Conservation (phyloP, 2,329 filamentous ascomycete genomes). For the Colletotrichum eremochloae region DNA sequence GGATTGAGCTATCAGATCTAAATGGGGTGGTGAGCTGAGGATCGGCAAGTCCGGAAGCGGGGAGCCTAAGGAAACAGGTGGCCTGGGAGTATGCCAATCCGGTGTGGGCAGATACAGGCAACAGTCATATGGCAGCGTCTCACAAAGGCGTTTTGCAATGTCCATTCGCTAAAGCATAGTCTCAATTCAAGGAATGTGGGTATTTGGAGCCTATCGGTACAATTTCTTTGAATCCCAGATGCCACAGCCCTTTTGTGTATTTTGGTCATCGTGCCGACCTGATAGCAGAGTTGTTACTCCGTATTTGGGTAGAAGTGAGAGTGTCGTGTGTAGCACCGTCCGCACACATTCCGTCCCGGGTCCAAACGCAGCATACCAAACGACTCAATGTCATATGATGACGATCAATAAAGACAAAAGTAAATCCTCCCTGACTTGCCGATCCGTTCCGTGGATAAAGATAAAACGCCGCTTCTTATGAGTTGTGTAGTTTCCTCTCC, state of each 20-base stretch:
- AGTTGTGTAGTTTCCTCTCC: constrained; percentile 37
- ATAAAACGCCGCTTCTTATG: constrained; percentile 32
- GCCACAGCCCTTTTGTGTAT: not conserved
- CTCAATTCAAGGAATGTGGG: constrained; percentile 22
- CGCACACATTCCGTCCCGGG: not conserved
- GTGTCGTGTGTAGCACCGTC: not conserved
- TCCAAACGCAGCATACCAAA: not conserved
- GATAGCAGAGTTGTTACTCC: not conserved
- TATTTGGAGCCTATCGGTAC: constrained; percentile 4
- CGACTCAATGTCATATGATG: not conserved
- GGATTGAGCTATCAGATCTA: not conserved
- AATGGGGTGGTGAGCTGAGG: not conserved
- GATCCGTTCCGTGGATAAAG: not conserved
- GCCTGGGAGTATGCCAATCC: not conserved
- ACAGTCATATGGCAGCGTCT: not conserved
- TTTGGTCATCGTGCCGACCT: not conserved
- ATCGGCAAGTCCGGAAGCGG: not conserved
- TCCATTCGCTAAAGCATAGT: not conserved
- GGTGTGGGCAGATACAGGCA: not conserved
- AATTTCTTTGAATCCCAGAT: not conserved
- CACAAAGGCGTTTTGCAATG: not conserved
- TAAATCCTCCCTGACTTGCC: constrained; percentile 13
- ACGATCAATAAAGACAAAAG: constrained; percentile 1
- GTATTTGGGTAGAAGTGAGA: not conserved
- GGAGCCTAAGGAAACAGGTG: not conserved